These are phyloP conservation scores for Pythium insidiosum DNA, from an alignment of 352 stramenopile species.

Conservation along the genomic window DNA sequence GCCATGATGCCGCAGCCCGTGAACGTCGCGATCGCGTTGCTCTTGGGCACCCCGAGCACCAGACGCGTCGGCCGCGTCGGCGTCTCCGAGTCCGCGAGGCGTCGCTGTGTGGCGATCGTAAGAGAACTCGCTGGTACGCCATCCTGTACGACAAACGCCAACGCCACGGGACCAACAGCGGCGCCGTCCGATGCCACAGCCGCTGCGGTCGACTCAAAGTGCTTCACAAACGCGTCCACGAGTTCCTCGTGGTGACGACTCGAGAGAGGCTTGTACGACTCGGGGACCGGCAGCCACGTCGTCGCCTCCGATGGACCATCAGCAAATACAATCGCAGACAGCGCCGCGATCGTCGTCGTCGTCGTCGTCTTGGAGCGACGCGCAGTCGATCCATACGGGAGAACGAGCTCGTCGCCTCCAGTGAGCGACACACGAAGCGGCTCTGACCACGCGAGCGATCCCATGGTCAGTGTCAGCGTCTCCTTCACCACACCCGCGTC, in stretches of 20 bases:
- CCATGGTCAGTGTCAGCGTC: too few species aligned
- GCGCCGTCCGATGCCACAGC: slow-evolving; percentile 21
- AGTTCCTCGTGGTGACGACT: background rate
- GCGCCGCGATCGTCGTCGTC: background rate
- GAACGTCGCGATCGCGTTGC: slow-evolving; percentile 37
- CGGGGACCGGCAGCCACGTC: slow-evolving; percentile 7
- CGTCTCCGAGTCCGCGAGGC: background rate
- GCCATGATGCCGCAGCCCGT: slow-evolving; percentile 42
- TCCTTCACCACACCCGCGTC: too few species aligned
- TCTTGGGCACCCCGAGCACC: slow-evolving; percentile 30
- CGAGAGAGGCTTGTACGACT: background rate
- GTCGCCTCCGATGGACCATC: background rate
- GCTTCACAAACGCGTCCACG: slow-evolving; percentile 6
- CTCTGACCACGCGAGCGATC: too few species aligned
- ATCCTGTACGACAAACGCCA: slow-evolving; percentile 44
- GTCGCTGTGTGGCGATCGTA: slow-evolving; percentile 7
- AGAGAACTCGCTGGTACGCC: slow-evolving; percentile 14
- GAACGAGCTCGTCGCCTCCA: too few species aligned
- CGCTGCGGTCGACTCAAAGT: slow-evolving; percentile 10
- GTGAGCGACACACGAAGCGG: too few species aligned
- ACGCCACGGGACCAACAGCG: slow-evolving; percentile 40
- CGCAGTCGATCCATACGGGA: too few species aligned
- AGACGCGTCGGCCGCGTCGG: slow-evolving; percentile 15
- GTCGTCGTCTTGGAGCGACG: background rate
- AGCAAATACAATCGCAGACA: background rate